phyloP scores from a whole-genome alignment of 2,329 filamentous ascomycete species.

The Lomentospora prolificans region DNA sequence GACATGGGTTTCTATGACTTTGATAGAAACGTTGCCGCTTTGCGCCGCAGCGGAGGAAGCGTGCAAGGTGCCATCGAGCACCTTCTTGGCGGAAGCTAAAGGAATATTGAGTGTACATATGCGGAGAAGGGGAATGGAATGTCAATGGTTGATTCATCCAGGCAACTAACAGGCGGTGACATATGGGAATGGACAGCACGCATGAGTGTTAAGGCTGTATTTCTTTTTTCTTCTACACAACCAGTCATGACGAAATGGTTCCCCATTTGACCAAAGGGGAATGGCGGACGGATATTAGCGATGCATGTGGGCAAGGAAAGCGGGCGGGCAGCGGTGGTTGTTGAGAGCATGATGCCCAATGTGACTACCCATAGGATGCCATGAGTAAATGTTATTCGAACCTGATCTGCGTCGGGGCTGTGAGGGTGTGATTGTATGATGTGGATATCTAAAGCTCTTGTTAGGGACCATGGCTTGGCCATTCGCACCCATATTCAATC shows the following conservation, averaged over 20 bases:
- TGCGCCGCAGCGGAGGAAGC: slow-evolving; percentile 82
- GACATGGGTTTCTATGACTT: slow-evolving; percentile 99
- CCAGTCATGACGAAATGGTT: neutral
- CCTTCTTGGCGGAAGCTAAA: slow-evolving; percentile 35
- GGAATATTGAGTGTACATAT: neutral
- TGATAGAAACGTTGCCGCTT: slow-evolving; percentile 79
- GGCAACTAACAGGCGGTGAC: too few species aligned
- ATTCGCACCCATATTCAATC: too few species aligned
- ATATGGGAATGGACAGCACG: too few species aligned
- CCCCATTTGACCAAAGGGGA: too few species aligned
- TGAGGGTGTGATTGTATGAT: neutral
- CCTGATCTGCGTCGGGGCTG: neutral
- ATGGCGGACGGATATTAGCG: too few species aligned
- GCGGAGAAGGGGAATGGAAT: neutral
- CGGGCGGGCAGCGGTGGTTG: too few species aligned
- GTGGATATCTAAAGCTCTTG: neutral
- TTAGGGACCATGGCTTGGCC: too few species aligned
- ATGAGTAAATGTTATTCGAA: neutral
- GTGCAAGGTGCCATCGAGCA: slow-evolving; percentile 87
- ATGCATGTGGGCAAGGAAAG: too few species aligned
- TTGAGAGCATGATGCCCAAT: neutral
- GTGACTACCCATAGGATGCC: neutral
- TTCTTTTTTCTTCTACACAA: neutral
- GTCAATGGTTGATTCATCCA: too few species aligned
- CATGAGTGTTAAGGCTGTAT: too few species aligned